phyloP scores from a whole-genome alignment of 371 early-diverging fungal genomes.

The Capniomyces stellatus region DNA sequence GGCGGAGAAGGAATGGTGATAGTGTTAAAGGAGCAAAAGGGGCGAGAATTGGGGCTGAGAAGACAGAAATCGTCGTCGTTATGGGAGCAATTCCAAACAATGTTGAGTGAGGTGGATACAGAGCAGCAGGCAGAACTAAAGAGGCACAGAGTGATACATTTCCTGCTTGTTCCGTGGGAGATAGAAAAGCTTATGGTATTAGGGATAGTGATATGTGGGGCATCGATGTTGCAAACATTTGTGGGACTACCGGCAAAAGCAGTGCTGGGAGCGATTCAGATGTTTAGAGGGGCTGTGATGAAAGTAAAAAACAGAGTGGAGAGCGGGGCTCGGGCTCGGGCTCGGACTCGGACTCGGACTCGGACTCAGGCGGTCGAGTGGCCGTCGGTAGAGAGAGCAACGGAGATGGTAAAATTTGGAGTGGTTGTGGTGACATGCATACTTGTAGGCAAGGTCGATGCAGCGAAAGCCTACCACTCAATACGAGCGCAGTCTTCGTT shows the following conservation, averaged over 20 bases:
- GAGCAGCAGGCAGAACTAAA: constrained; percentile 24
- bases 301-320: constrained; percentile 18
- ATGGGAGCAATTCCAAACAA: constrained; percentile 24
- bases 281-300: constrained; percentile 21
- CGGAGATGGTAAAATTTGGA: not conserved
- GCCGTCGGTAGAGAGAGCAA: constrained; percentile 13
- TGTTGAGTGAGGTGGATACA: constrained; percentile 18
- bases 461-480: constrained; percentile 79
- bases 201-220: constrained; percentile 81
- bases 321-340: too few relatives aligned
- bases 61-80: constrained; percentile 8
- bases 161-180: constrained; percentile 38
- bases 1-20: not conserved
- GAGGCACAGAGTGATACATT: constrained; percentile 39
- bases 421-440: constrained; percentile 34
- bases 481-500: constrained; percentile 89
- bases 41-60: not conserved
- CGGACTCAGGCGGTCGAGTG: constrained; percentile 9
- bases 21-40: not conserved
- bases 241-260: constrained; percentile 85
- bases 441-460: constrained; percentile 57
- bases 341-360: constrained; percentile 7
- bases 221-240: constrained; percentile 82
- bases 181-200: constrained; percentile 62
- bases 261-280: constrained; percentile 36